Evolutionary conservation across 768 basidiomycete species (phyloP).

Genomic region (Punctularia strigosozonata): DNA sequence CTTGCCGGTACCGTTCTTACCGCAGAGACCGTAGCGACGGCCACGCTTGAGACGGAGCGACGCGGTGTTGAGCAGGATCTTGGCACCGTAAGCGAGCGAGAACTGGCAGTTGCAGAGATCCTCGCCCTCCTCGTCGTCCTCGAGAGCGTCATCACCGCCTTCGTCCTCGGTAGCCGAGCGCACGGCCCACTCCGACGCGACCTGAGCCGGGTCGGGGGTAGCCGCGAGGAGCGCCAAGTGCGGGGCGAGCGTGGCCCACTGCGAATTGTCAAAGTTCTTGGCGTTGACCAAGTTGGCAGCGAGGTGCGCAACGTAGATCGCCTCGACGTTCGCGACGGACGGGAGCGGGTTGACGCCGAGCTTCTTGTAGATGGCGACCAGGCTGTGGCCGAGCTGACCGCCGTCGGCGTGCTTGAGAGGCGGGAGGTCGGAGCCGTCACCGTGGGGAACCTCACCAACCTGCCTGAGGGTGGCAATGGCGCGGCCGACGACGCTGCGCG

Average conservation of each 20-base stretch:
- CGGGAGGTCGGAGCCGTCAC: constrained; percentile 87
- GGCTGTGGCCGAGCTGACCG: constrained; percentile 48
- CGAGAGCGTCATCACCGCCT: constrained; percentile 54
- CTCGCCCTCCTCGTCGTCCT: constrained; percentile 97
- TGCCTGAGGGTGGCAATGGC: constrained; percentile 95
- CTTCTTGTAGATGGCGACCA: constrained; percentile 82
- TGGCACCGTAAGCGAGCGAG: constrained; percentile 97
- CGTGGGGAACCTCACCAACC: constrained; percentile 82
- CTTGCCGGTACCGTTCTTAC: constrained; percentile 98
- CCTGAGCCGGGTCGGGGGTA: constrained; percentile 50
- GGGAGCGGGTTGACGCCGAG: constrained; percentile 45
- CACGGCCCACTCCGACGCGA: constrained; percentile 81
- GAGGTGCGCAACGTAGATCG: constrained; percentile 64
- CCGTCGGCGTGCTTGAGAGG: constrained; percentile 71
- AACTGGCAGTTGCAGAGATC: constrained; percentile 99
- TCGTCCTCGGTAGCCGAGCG: constrained; percentile 73
- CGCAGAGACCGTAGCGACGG: constrained; percentile 96
- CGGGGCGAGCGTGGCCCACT: constrained; percentile 77
- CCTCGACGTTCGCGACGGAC: constrained; percentile 42
- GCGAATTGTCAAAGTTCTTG: constrained; percentile 85
- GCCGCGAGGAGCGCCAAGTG: constrained; percentile 60
- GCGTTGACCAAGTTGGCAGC: constrained; percentile 79
- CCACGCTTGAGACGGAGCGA: constrained; percentile 96
- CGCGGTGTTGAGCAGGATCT: constrained; percentile 95
- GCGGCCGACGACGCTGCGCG: constrained; percentile 81